phyloP scores from a whole-genome alignment of 1,139 yeast species.

The Yamadazyma sp. region DNA sequence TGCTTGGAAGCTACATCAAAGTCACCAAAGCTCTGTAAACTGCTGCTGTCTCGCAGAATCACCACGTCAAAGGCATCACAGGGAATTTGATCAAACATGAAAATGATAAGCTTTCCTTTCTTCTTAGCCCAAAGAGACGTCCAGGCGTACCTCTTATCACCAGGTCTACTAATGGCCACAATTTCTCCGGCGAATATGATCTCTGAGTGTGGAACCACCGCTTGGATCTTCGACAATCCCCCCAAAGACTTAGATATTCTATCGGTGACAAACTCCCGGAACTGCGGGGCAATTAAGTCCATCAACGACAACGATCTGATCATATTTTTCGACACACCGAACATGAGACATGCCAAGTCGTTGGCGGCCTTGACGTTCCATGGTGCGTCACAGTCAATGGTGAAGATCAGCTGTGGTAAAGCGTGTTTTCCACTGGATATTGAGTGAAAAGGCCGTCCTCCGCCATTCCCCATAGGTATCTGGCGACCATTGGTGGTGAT shows the following conservation, averaged over 20 bases:
- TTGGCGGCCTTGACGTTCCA: constrained; percentile 84
- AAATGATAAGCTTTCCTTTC: constrained; percentile 66
- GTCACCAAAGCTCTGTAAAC: constrained; percentile 11
- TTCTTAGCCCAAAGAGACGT: constrained; percentile 87
- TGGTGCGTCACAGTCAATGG: constrained; percentile 73
- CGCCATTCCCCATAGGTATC: constrained; percentile 2
- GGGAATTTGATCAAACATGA: constrained; percentile 86
- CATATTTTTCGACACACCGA: constrained; percentile 73
- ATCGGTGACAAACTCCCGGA: constrained; percentile 63
- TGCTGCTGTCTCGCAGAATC: constrained; percentile 30
- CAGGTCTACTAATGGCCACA: constrained; percentile 53
- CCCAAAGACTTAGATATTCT: constrained; percentile 35
- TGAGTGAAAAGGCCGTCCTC: constrained; percentile 54
- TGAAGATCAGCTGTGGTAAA: constrained; percentile 79
- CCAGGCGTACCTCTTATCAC: constrained; percentile 61
- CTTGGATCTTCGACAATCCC: constrained; percentile 9
- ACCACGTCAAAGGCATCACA: constrained; percentile 74
- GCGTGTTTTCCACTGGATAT: constrained; percentile 65
- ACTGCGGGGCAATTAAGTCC: constrained; percentile 76
- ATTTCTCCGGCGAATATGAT: constrained; percentile 55
- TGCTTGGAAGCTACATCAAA: constrained; percentile 35
- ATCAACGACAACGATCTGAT: constrained; percentile 63
- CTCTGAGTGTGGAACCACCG: constrained; percentile 16
- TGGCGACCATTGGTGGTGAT: not conserved
- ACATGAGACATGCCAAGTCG: constrained; percentile 84